phyloP scores from a whole-genome alignment of 2,329 filamentous ascomycete genomes.

The Diplodia corticola region DNA sequence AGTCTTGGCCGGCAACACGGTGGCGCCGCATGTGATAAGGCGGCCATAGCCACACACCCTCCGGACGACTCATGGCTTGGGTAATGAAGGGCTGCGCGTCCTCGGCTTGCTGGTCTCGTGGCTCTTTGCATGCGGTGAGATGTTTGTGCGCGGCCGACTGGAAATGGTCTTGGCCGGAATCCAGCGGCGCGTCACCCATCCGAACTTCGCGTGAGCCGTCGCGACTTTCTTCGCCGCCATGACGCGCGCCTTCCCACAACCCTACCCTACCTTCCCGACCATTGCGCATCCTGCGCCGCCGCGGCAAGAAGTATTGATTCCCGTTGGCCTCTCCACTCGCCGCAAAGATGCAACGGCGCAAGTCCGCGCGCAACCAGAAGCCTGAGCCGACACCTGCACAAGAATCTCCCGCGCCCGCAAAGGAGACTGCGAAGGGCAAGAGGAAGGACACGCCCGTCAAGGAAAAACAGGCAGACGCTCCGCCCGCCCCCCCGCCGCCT shows the following conservation, averaged over 20 bases:
- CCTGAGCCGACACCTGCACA: conserved; percentile 19
- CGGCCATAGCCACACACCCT: not conserved
- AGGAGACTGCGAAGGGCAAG: conserved; percentile 10
- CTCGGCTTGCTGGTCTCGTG: not conserved
- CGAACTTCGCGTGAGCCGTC: conserved; percentile 13
- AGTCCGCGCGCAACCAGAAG: conserved; percentile 21
- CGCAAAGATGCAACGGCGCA: conserved; percentile 20
- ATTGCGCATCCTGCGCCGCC: not conserved
- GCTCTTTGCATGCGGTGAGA: not conserved
- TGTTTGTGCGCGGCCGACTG: not conserved
- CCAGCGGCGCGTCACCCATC: conserved; percentile 1
- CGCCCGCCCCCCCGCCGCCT: conserved; percentile 27
- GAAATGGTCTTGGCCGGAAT: not conserved
- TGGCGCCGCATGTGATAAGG: not conserved
- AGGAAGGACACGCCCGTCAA: conserved; percentile 20
- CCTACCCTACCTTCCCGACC: not conserved
- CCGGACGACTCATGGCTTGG: not conserved
- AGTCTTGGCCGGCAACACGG: not conserved
- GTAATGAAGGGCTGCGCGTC: not conserved
- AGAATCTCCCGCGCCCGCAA: not conserved
- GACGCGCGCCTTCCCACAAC: not conserved
- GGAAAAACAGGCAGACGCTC: conserved; percentile 9
- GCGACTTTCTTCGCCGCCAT: conserved; percentile 17
- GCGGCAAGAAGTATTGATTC: not conserved
- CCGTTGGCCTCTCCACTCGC: no score